phyloP scores from a whole-genome alignment of 768 basidiomycete species.

The Naganishia antarctica region DNA sequence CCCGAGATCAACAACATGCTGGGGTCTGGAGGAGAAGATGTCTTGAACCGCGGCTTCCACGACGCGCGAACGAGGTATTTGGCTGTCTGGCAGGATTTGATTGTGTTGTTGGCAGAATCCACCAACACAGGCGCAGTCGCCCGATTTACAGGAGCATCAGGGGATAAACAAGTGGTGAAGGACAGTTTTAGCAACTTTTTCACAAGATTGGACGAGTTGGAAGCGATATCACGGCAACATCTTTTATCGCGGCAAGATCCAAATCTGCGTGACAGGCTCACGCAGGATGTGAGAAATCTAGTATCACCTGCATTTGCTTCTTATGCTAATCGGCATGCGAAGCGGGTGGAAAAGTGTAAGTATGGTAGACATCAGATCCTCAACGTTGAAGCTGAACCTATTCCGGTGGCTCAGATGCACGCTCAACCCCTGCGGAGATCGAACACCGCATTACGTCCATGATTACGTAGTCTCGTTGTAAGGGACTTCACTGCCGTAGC shows the following conservation, averaged over 20 bases:
- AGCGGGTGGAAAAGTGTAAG: slow-evolving; percentile 46
- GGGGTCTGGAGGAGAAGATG: slow-evolving; percentile 43
- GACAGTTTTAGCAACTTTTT: slow-evolving; percentile 42
- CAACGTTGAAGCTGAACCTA: too few relatives aligned
- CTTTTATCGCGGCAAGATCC: slow-evolving; percentile 42
- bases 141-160: slow-evolving; percentile 15
- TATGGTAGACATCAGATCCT: too few relatives aligned
- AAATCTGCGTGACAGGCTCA: slow-evolving; percentile 42
- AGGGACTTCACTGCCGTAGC: too few relatives aligned
- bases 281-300: slow-evolving; percentile 36
- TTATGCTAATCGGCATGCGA: slow-evolving; percentile 35
- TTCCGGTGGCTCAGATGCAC: slow-evolving; percentile 39
- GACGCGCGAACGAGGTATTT: slow-evolving; percentile 43
- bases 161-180: slow-evolving; percentile 41
- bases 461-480: slow-evolving; percentile 25
- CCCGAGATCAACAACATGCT: slow-evolving; percentile 42
- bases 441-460: slow-evolving; percentile 36
- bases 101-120: slow-evolving; percentile 29
- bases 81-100: slow-evolving; percentile 34
- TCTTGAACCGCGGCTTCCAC: slow-evolving; percentile 44
- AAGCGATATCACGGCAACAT: slow-evolving; percentile 34
- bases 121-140: slow-evolving; percentile 30
- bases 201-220: slow-evolving; percentile 39
- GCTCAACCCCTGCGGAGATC: slow-evolving; percentile 40
- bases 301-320: slow-evolving; percentile 36